Evolutionary conservation across 345 rosid species (phyloP), one percentile per base, ranked within the genome.

Genomic region (Leavenworthia alabamica): DNA sequence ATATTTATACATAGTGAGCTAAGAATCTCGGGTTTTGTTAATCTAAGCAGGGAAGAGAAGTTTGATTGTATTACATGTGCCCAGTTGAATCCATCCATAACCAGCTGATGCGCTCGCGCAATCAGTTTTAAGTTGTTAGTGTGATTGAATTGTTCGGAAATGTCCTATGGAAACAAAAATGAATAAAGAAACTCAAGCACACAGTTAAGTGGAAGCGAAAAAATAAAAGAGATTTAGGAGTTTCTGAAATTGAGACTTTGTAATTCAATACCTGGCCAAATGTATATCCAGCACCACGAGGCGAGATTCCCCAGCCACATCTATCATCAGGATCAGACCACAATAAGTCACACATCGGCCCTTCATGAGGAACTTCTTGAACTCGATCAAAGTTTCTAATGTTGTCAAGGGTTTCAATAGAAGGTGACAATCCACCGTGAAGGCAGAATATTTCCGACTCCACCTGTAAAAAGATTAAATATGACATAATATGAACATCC

Each of bases 261-360:
- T 19, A 17, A 16, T 23, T 19, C n/a, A 46, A 31, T 75, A 93
- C 97, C 78, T 93, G 97, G 68, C 97, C 99, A 78, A 92, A 92
- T 43, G 98, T 92, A 75, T 89, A 92, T 48, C 98, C 98, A 26
- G 98, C 98, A 64, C 99, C 99, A 58, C 94, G 86, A 13, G 97
- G 99, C 59, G 99, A 93, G 72, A 93, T 93, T 9, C 97, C 99
- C 99, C 99, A 93, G 45, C 99, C 97, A 70, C 97, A 89, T 31
- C 99, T 78, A 62, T 93, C 97, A 68, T 93, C 99, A 13, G 97
- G 99, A 69, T 93, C 97, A 76, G 97, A 89, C 97, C 99, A 93
- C 67, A 93, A 79, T 32, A 93, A 85, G 76, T 93, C 99, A 78
- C 99, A 93, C 99, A 93, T 93, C 24, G 99, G 96, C 29, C 99